Evolutionary conservation across 1,139 yeast species (phyloP).

Genomic region (Suzukiozyma palmioleophila): DNA sequence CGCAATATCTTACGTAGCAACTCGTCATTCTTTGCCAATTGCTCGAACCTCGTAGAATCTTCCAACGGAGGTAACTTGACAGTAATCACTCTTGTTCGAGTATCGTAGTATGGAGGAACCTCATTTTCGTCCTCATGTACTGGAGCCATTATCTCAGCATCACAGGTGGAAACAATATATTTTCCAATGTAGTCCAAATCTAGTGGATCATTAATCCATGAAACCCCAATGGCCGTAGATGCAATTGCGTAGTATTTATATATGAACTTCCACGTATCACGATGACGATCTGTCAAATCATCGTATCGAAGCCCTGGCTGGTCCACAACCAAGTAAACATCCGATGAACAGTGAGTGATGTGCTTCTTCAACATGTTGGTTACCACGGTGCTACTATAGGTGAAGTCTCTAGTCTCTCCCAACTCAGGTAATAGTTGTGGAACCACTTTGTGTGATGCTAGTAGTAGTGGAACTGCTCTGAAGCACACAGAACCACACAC

Average conservation of each 20-base stretch:
- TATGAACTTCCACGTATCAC: constrained; percentile 48
- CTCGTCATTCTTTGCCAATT: constrained; percentile 44
- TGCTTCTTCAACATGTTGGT: constrained; percentile 44
- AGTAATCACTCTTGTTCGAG: constrained; percentile 54
- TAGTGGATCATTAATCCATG: constrained; percentile 43
- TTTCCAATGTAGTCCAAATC: constrained; percentile 46
- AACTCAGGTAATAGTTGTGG: constrained; percentile 26
- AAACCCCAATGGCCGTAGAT: constrained; percentile 61
- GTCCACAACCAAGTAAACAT: constrained; percentile 63
- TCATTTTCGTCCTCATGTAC: constrained; percentile 39
- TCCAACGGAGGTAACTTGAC: constrained; percentile 47
- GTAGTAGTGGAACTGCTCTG: constrained; percentile 29
- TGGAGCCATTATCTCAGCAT: constrained; percentile 39
- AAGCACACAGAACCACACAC: constrained; percentile 3
- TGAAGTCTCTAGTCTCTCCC: constrained; percentile 13
- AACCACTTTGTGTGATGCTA: constrained; percentile 42
- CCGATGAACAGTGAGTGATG: constrained; percentile 61
- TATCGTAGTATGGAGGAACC: constrained; percentile 48
- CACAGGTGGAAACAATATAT: constrained; percentile 43
- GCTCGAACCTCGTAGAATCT: constrained; percentile 14
- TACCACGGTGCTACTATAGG: constrained; percentile 26
- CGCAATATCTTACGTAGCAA: constrained; percentile 48
- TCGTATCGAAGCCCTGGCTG: constrained; percentile 61
- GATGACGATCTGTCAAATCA: constrained; percentile 47
- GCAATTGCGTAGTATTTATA: constrained; percentile 53